Base-by-base conservation (phyloP, 306 rosid species). In the Purshia tridentata region DNA sequence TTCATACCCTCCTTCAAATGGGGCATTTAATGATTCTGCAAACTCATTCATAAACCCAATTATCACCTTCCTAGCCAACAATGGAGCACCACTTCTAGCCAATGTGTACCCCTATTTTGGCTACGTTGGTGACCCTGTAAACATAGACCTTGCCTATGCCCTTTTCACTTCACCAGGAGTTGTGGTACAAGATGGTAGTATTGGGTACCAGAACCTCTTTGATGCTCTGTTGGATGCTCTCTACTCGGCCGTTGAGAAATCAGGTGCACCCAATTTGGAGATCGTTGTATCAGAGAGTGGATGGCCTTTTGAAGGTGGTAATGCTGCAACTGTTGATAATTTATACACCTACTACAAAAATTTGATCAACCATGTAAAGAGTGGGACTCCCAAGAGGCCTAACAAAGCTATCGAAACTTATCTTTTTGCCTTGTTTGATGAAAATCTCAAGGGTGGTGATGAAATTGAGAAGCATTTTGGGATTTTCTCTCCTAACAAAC, bases 261-360 rank as follows among this genome's bases (percentile, higher is more conserved):
- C 60, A 0, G 86, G 85, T 0, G 91, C 74, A 4, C 39, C 80
- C 6, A 37, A 62, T 14, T 6, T 87, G 81, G 16, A 64, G 18
- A 61, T 87, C 0, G 89, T 91, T 19, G 88, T 87, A 22, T 79
- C 90, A 0, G 93, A 92, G 79, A 92, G 82, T 10, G 91, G 97
- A 4, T 91, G 96, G 96, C 96, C 93, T 10, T 87, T 89, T 0
- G 52, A 9, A 8, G 91, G 90, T 37, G 76, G 84, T 54, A 9
- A 2, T 13, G 81, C 68, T 1, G 88, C 91, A 1, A 49, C 77
- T 5, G 0, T 7, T 2, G 65, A 76, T 0, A 89, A 86, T 72
- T 91, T 90, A 18, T 58, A 41, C 2, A 74, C 76, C 1, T 91
- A 84, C 50, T 72, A 86, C 11, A 44, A 8, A 8, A 89, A 89